Conservation (phyloP, 805 yeast genomes). For the Metschnikowia drakensbergensis region DNA sequence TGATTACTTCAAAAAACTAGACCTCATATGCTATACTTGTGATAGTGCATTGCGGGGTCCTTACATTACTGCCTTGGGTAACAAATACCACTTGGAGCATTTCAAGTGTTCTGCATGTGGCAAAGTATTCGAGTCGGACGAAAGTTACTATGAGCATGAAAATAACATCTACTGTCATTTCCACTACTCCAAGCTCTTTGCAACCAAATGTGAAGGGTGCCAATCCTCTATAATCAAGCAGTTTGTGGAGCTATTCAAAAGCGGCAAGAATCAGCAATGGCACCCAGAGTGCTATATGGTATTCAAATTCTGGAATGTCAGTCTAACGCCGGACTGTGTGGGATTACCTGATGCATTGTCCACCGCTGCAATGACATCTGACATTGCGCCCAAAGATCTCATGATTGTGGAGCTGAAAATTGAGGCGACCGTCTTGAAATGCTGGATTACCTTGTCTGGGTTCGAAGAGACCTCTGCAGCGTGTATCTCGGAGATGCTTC, state of each 20-base stretch:
- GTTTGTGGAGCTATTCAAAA: slow-evolving; percentile 86
- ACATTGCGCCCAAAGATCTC: slow-evolving; percentile 43
- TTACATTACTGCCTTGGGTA: slow-evolving; percentile 88
- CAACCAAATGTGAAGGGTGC: slow-evolving; percentile 92
- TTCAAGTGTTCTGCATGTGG: slow-evolving; percentile 88
- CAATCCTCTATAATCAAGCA: slow-evolving; percentile 86
- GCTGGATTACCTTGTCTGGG: slow-evolving; percentile 84
- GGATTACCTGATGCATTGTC: slow-evolving; percentile 33
- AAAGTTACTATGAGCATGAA: slow-evolving; percentile 86
- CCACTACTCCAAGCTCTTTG: slow-evolving; percentile 83
- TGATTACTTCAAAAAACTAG: slow-evolving; percentile 83
- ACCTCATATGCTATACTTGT: slow-evolving; percentile 83
- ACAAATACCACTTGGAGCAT: slow-evolving; percentile 91
- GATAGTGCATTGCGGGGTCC: slow-evolving; percentile 84
- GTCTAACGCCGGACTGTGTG: slow-evolving; percentile 58
- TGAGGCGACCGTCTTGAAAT: slow-evolving; percentile 53
- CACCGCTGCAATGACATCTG: slow-evolving; percentile 11
- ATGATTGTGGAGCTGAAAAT: slow-evolving; percentile 59
- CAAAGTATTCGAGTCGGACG: slow-evolving; percentile 83
- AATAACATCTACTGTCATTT: slow-evolving; percentile 82
- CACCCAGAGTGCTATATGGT: slow-evolving; percentile 99
- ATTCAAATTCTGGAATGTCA: slow-evolving; percentile 93
- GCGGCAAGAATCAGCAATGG: slow-evolving; percentile 94
- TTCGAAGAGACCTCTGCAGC: slow-evolving; percentile 90
- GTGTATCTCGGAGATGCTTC: slow-evolving; percentile 87